Evolutionary conservation across 139 green algal species (phyloP).

Genomic region (Chlorella ohadii): DNA sequence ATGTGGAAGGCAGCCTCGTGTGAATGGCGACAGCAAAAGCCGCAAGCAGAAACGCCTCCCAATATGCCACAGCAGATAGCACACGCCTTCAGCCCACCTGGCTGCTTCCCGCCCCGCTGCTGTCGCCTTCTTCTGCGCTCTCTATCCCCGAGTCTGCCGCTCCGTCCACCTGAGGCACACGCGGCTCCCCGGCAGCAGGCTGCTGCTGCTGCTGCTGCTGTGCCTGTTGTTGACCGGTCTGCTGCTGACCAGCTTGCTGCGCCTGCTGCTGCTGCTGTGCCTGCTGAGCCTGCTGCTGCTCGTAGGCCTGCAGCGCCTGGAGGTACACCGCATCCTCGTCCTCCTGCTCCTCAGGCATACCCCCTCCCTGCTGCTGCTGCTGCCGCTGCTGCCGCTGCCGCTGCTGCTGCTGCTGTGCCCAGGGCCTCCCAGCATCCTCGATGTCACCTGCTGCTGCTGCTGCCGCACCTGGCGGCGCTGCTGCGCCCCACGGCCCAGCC

Average conservation of each 20-base stretch:
- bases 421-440: background rate
- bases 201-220: slow-evolving; percentile 14
- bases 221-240: background rate
- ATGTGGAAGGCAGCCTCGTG: too few relatives aligned
- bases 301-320: slow-evolving; percentile 1
- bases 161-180: slow-evolving; percentile 48
- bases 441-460: background rate
- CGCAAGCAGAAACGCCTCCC: too few relatives aligned
- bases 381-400: background rate
- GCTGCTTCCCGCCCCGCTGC: background rate
- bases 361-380: background rate
- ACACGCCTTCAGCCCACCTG: background rate
- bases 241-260: slow-evolving; percentile 17
- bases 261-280: slow-evolving; percentile 37
- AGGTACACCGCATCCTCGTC: slow-evolving; percentile 34
- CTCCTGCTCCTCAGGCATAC: background rate
- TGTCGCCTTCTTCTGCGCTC: background rate
- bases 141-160: slow-evolving; percentile 22
- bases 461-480: background rate
- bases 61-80: too few relatives aligned
- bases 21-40: too few relatives aligned
- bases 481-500: background rate
- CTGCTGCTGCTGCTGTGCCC: background rate
- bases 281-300: slow-evolving; percentile 19
- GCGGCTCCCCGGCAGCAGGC: too few relatives aligned